phyloP scores from a whole-genome alignment of 257 asterid genomes.

The Ajuga chamaepitys region DNA sequence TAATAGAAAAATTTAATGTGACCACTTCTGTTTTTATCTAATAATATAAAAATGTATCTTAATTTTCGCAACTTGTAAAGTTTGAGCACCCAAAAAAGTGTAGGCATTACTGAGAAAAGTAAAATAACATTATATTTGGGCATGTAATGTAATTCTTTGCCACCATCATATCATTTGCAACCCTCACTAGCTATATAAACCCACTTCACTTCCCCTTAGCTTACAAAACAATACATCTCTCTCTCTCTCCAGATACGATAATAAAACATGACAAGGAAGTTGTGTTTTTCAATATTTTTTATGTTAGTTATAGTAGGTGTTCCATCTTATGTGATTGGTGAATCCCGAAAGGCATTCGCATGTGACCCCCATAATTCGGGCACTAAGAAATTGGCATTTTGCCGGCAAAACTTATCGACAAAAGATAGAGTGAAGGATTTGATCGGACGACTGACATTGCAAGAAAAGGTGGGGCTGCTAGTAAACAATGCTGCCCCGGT shows the following conservation, averaged over 20 bases:
- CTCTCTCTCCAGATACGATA: not conserved
- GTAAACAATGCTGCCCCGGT: conserved; percentile 55
- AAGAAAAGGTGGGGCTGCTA: conserved; percentile 57
- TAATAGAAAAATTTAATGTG: no score
- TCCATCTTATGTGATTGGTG: not conserved
- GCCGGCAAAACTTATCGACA: conserved; percentile 20
- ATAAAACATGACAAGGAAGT: conserved; percentile 15
- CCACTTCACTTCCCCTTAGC: not conserved
- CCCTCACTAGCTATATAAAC: conserved; percentile 22
- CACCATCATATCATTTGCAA: conserved; percentile 14
- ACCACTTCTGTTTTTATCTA: no score
- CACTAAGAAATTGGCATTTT: conserved; percentile 36
- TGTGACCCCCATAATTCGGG: conserved; percentile 36
- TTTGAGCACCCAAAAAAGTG: no score
- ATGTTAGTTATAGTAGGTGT: not conserved
- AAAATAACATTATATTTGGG: not conserved
- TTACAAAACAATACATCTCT: not conserved
- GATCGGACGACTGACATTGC: conserved; percentile 60
- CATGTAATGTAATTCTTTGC: conserved; percentile 1
- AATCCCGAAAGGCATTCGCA: conserved; percentile 45
- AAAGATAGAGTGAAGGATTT: conserved; percentile 52
- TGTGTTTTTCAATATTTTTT: not conserved
- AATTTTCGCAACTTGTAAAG: no score
- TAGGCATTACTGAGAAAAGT: not conserved
- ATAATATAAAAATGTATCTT: no score